phyloP scores from a whole-genome alignment of 2,329 filamentous ascomycete genomes.

The Didymella lethalis region DNA sequence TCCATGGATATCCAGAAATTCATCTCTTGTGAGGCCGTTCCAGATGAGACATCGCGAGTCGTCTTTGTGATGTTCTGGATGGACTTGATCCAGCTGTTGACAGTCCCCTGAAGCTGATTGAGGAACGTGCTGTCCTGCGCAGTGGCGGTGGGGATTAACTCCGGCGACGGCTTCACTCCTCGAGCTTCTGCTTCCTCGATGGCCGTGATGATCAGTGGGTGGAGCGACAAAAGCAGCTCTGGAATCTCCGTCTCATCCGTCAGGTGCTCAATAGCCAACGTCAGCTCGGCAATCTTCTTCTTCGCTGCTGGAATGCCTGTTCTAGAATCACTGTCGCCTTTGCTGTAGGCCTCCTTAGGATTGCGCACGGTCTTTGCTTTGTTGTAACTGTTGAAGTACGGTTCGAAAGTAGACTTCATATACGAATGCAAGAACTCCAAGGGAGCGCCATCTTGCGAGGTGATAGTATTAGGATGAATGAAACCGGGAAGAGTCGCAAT shows the following conservation, averaged over 20 bases:
- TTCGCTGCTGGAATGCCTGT: conserved; percentile 97
- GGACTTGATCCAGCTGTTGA: conserved; percentile 98
- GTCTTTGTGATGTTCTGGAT: conserved; percentile 97
- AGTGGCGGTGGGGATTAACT: conserved; percentile 77
- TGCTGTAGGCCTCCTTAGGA: conserved; percentile 64
- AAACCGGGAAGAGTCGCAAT: conserved; percentile 90
- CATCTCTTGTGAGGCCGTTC: conserved; percentile 94
- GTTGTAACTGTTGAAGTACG: conserved; percentile 96
- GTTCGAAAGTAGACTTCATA: conserved; percentile 88
- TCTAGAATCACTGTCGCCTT: conserved; percentile 87
- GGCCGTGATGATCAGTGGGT: conserved; percentile 85
- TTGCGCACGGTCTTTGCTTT: conserved; percentile 73
- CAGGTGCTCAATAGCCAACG: conserved; percentile 86
- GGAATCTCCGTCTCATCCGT: conserved; percentile 99
- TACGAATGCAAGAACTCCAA: conserved; percentile 93
- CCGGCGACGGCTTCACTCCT: conserved; percentile 74
- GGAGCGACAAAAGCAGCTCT: conserved; percentile 84
- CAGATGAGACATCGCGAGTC: conserved; percentile 78
- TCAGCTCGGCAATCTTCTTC: conserved; percentile 94
- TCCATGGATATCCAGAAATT: conserved; percentile 99
- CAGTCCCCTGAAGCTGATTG: conserved; percentile 90
- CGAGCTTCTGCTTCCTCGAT: conserved; percentile 77
- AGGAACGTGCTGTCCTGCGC: conserved; percentile 89
- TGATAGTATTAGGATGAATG: conserved; percentile 71
- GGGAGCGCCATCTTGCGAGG: conserved; percentile 80